Base-by-base conservation (phyloP, 2,329 filamentous ascomycete species). In the Trichophyton equinum region DNA sequence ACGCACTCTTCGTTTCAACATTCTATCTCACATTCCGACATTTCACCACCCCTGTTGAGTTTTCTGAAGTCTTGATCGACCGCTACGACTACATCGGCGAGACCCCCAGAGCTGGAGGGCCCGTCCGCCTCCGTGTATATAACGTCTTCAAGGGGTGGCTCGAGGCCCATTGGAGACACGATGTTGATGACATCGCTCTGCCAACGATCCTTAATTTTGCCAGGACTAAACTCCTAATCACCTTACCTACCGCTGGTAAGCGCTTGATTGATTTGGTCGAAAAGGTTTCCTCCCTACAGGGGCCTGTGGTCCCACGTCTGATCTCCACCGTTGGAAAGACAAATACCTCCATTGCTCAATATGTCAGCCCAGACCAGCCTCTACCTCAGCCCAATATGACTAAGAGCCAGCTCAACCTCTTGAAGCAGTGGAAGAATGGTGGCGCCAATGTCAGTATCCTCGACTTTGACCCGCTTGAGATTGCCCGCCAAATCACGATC, bases 131-230 rank as follows among this genome's bases (percentile, higher is more conserved):
- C 56, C 85, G 94, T 58, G 90, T 97, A 1, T 97, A 95, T 78
- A 97, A 99, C 71, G 86, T 91, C 61, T 90, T 99, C 80, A 99
- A 99, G 74, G 88, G 89, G 47, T 99, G 94, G 94, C 78, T 99
- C 20, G 94, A 97, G 76, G 94, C 88, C 5, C 91, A 99, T 74
- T 99, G 94, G 92, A 85, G 88, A 56, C 84, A 89, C 64, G 84
- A 90, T 62, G 85, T 85, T 9, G 94, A 99, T 71, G 82, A 83
- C 59, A 81, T 84, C 11, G 90, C 91, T 1, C 78, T 99, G 7
- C 78, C 81, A 0, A 77, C 88, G 57, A 95, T 99, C 64, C 79
- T 87, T 38, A 79, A 83, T 0, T 99, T 99, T 73, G 91, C 92
- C 1, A 83, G 86, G 65, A 81, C 82, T 55, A 87, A 87, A 65